phyloP scores from a whole-genome alignment of 2,329 filamentous ascomycete species.

The Claviceps sp. region DNA sequence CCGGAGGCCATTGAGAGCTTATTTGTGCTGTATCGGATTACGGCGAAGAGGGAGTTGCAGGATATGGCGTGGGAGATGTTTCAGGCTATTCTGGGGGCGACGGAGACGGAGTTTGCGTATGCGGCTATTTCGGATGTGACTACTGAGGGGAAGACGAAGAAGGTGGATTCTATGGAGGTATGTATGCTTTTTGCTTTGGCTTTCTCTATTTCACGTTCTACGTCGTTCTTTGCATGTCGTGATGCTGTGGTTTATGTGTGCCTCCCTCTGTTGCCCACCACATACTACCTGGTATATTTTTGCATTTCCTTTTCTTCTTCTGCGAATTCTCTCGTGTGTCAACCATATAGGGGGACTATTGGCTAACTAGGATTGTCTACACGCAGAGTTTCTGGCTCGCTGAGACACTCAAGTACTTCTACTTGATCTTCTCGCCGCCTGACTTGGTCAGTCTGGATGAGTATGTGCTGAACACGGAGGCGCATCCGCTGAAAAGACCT shows the following conservation, averaged over 20 bases:
- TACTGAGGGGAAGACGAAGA: conserved; percentile 17
- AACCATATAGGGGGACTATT: not conserved
- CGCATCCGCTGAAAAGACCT: conserved; percentile 24
- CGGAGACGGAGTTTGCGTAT: conserved; percentile 33
- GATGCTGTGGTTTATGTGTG: too few relatives aligned
- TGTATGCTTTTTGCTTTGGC: not conserved
- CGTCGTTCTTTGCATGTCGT: too few relatives aligned
- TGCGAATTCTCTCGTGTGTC: not conserved
- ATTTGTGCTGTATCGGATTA: conserved; percentile 58
- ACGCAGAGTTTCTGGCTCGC: conserved; percentile 56
- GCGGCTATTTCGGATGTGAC: conserved; percentile 33
- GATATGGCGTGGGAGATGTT: conserved; percentile 42
- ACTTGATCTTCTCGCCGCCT: conserved; percentile 53
- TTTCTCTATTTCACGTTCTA: too few relatives aligned
- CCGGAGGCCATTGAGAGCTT: conserved; percentile 68
- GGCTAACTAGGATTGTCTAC: not conserved
- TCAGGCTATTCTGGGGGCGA: conserved; percentile 29
- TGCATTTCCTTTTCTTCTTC: too few relatives aligned
- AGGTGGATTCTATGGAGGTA: conserved; percentile 47
- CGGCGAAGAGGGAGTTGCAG: conserved; percentile 31
- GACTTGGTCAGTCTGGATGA: conserved; percentile 53
- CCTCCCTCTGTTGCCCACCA: too few relatives aligned
- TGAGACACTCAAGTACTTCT: conserved; percentile 67
- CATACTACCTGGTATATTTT: too few relatives aligned
- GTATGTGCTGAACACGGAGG: conserved; percentile 47